Evolutionary conservation across 768 basidiomycete genomes (phyloP), one percentile per base, ranked within the genome.

Genomic region (Xerocomellus amylosporus): DNA sequence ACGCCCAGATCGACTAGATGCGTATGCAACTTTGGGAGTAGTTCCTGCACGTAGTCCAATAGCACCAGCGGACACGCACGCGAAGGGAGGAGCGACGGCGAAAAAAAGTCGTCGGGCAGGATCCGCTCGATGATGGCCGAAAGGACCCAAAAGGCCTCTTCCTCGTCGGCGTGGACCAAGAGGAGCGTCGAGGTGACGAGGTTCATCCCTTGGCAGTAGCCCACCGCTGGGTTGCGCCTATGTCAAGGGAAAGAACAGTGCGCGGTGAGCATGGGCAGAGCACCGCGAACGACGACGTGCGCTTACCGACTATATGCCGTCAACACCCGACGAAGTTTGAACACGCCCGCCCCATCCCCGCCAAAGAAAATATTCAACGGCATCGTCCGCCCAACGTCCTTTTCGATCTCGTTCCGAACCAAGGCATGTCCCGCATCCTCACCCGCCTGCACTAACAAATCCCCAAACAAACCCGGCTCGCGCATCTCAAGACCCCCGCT

Each of bases 91-190:
- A 99, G 77, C 2, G 88, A 88, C 0, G 93, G 90, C 2, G 96
- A 90, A 72, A 95, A 98, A 76, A 97, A 99, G 49, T 95, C 88
- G 53, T 88, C 83, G 0, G 97, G 97, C 0, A 98, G 79, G 38
- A 95, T 84, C 10, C 84, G 83, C 68, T 96, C 93, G 40, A 98
- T 84, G 60, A 98, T 88, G 13, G 90, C 91, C 0, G 85, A 76
- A 12, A 98, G 86, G 31, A 89, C 88, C 95, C 95, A 98, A 65
- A 97, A 98, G 0, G 96, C 96, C 56, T 96, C 93, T 73, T 98
- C 95, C 71, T 99, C 96, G 58, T 96, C 88, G 0, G 93, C 91
- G 58, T 96, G 87, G 0, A 93, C 92, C 2, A 99, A 81, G 0
- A 99, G 79, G 2, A 99, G 78, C 0, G 96, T 98, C 3, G 97